Evolutionary conservation across 2,329 filamentous ascomycete genomes (phyloP), one percentile per base, ranked within the genome.

Genomic region (Xylariaceae sp.): DNA sequence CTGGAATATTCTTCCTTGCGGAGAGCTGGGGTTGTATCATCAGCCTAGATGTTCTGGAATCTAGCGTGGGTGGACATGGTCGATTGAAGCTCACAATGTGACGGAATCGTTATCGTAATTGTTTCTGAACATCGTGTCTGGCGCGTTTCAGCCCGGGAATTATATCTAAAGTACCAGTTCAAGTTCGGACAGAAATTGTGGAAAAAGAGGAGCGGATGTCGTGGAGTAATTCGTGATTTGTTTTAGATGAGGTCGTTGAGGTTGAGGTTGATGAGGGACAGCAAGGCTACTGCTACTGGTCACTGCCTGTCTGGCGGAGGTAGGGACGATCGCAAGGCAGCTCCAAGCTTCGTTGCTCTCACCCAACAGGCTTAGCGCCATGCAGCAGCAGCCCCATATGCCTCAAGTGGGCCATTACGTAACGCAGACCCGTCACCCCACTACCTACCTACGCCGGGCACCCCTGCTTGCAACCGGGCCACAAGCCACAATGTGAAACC

Each of bases 91-190:
- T 79, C 83, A 96, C 92, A 97, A 99, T 79, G 94, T 99, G 79
- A 97, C 92, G 65, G 93, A 96, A 79, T 99, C 94, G 86, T 99
- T 99, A 82, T 99, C 94, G 84, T 99, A 99, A 80, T 97, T 97
- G 84, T 99, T 99, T 79, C 94, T 86, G 81, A 99, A 99, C 94
- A 99, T 97, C 73, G 73, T 87, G 83, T 66, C 69, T 37, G 53
- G 51, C 23, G 57, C 18, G 49, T 57, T 15, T 30, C 51, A 35
- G 55, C 17, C 56, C 8, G 15, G 34, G 34, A 23, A 10, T 7
- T 18, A 9, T 41, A 47, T n/a, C 18, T 10, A 45, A 30, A 48
- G 51, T 51, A 13, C 45, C 2, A 56, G 30, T 47, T 3, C 49
- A 15, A 44, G 37, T 23, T 11, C 52, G 53, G 37, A 18, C 11